Evolutionary conservation across 441 rosid genomes (phyloP), one percentile per base, ranked within the genome.

Genomic region (Pelargonium citronellum): DNA sequence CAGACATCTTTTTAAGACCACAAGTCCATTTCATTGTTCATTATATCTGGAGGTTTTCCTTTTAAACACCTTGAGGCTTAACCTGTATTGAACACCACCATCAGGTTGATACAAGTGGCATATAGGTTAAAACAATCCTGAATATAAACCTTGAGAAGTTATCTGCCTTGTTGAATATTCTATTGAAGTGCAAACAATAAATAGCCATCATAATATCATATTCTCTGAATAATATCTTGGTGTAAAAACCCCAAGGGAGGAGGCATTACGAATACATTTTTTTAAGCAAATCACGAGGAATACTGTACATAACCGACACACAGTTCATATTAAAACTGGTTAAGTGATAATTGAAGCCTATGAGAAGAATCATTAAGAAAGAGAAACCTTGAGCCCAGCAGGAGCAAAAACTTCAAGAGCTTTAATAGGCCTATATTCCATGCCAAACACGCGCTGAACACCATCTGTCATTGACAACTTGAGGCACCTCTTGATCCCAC

Each of bases 391-490:
- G 6, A 92, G 79, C 73, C 99, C 99, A 62, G 95, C 85, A 27
- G 93, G 86, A 68, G 90, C 80, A 78, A 92, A 64, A 68, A 84
- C 91, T 81, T 87, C 83, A 64, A 95, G 97, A 79, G 87, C 89
- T 73, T 89, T 89, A 61, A 95, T 85, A 24, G 96, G 96, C 83
- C 96, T 83, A 77, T 92, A 92, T 73, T 95, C 99, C 87, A 90
- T 85, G 39, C 90, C 99, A 67, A 89, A 95, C 46, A 95, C 87
- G 8, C 91, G 97, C 65, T 92, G 99, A 73, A 84, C 79, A 68
- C 98, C 99, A 78, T 95, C 98, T 0, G 99, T 92, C 95, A 91
- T 86, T 15, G 92, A 87, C 73, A 95, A 69, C 82, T 95, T 95
- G 69, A 91, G 89, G 77, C 99, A 88, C 81, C 97, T 85, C 86